phyloP scores from a whole-genome alignment of 2,329 filamentous ascomycete species.

The Colletotrichum falcatum region DNA sequence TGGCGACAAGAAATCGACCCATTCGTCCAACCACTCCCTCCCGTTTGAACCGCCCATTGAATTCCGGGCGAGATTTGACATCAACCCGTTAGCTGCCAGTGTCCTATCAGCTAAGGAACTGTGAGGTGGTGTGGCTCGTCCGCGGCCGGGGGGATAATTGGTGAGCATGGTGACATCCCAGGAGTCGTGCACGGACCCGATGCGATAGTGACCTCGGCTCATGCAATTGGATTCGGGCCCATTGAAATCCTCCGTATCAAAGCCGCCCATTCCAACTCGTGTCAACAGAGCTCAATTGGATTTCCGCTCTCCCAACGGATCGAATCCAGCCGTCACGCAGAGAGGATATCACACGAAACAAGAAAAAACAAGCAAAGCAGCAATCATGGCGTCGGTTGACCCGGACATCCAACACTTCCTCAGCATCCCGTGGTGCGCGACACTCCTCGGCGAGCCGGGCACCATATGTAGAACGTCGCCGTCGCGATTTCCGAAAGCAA shows the following conservation, averaged over 20 bases:
- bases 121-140: neutral
- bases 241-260: neutral
- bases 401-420: conserved; percentile 48
- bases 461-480: conserved; percentile 50
- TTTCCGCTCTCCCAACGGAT: too few species aligned
- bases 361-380: neutral
- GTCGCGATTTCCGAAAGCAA: conserved; percentile 48
- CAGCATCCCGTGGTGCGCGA: conserved; percentile 53
- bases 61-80: neutral
- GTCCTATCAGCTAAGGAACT: neutral
- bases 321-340: too few species aligned
- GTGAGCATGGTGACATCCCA: neutral
- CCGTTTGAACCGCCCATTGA: too few species aligned
- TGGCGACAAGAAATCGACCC: neutral
- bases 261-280: neutral
- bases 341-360: neutral
- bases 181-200: neutral
- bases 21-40: neutral
- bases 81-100: neutral
- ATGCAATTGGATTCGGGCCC: neutral
- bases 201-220: conserved; percentile 9
- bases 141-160: neutral
- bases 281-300: neutral
- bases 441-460: conserved; percentile 46
- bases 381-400: conserved; percentile 31